Evolutionary conservation across 1,139 yeast species (phyloP).

Genomic region (Scheffersomyces illinoinensis): DNA sequence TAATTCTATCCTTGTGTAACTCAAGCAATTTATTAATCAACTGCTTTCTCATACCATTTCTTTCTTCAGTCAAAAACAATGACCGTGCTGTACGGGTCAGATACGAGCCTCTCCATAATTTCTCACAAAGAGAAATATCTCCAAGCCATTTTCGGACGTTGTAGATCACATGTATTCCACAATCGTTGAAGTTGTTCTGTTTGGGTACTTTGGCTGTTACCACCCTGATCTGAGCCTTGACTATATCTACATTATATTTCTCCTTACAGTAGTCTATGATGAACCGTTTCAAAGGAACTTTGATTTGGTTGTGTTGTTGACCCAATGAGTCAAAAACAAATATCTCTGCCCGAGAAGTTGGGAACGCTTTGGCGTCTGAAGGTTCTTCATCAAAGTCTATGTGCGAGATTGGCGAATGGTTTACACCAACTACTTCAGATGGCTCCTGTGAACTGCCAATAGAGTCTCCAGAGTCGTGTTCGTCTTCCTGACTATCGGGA

Average conservation of each 20-base stretch:
- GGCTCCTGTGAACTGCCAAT: background rate
- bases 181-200: slow-evolving; percentile 89
- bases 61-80: slow-evolving; percentile 31
- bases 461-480: slow-evolving; percentile 2
- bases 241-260: slow-evolving; percentile 51
- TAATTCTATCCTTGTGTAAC: slow-evolving; percentile 23
- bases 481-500: slow-evolving; percentile 10
- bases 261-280: slow-evolving; percentile 73
- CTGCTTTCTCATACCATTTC: slow-evolving; percentile 32
- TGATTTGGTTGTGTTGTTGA: slow-evolving; percentile 55
- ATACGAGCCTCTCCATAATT: slow-evolving; percentile 45
- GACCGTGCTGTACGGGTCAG: slow-evolving; percentile 9
- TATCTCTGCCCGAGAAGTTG: slow-evolving; percentile 43
- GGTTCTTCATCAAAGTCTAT: background rate
- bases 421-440: slow-evolving; percentile 4
- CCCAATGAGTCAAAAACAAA: slow-evolving; percentile 78
- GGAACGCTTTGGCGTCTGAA: background rate
- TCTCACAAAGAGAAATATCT: slow-evolving; percentile 49
- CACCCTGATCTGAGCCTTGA: slow-evolving; percentile 42
- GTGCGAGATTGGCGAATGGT: background rate
- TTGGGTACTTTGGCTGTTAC: slow-evolving; percentile 68
- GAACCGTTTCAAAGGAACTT: slow-evolving; percentile 58
- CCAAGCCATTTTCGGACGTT: slow-evolving; percentile 68
- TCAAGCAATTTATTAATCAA: slow-evolving; percentile 27
- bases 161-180: slow-evolving; percentile 90